Evolutionary conservation across 495 filamentous ascomycete species (phyloP).

Genomic region (Hapsidospora chrysogenum): DNA sequence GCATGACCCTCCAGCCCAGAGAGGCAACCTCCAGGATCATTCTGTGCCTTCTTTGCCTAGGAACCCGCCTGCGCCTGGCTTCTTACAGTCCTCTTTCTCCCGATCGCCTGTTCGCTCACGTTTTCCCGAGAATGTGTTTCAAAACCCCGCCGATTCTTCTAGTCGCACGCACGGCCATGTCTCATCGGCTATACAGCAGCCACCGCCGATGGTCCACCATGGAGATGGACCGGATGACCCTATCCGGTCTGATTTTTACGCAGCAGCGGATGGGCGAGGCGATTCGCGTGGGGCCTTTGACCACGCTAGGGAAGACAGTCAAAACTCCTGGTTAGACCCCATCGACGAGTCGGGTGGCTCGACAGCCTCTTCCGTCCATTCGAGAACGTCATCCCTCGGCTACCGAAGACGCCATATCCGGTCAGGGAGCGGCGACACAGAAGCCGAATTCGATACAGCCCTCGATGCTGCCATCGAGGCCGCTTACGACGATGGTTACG

Average conservation of each 20-base stretch:
- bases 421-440: conserved; percentile 54
- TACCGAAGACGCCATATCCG: conserved; percentile 50
- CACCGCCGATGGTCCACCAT: too few relatives aligned
- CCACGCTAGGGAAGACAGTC: conserved; percentile 1
- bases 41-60: neutral
- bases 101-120: conserved; percentile 17
- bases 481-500: conserved; percentile 85
- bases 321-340: conserved; percentile 74
- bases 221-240: too few relatives aligned
- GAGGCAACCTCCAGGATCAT: too few relatives aligned
- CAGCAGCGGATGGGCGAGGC: too few relatives aligned
- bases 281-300: neutral
- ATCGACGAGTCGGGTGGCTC: conserved; percentile 91
- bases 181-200: too few relatives aligned
- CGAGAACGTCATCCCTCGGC: conserved; percentile 52
- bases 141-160: too few relatives aligned
- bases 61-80: neutral
- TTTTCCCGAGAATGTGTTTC: conserved; percentile 1
- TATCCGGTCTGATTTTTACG: conserved; percentile 23
- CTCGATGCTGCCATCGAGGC: conserved; percentile 92
- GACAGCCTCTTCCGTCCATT: conserved; percentile 64
- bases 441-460: conserved; percentile 89
- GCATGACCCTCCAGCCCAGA: too few relatives aligned
- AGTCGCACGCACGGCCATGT: too few relatives aligned
- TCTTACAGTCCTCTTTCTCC: conserved; percentile 30